Evolutionary conservation across 2,329 filamentous ascomycete species (phyloP).

Genomic region (Neofusicoccum sp.): DNA sequence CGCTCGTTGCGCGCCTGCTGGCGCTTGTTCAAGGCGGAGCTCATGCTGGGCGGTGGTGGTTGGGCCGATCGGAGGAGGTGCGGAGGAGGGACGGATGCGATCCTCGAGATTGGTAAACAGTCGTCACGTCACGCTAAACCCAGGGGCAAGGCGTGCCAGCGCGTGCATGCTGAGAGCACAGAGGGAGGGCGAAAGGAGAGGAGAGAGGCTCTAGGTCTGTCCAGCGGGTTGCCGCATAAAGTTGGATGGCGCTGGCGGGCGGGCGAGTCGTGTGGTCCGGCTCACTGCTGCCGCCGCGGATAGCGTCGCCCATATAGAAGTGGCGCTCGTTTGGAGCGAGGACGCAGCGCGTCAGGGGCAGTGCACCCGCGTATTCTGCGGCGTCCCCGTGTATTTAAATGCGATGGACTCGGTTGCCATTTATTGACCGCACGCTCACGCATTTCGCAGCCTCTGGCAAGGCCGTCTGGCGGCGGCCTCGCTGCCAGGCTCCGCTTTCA

Average conservation of each 20-base stretch:
- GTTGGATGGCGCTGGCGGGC: slow-evolving; percentile 11
- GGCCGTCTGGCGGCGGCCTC: neutral
- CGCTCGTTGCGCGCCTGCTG: slow-evolving; percentile 98
- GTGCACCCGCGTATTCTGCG: slow-evolving; percentile 13
- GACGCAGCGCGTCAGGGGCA: slow-evolving; percentile 22
- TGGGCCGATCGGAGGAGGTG: slow-evolving; percentile 15
- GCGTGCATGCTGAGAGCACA: slow-evolving; percentile 19
- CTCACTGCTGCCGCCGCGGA: slow-evolving; percentile 13
- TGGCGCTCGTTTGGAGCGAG: slow-evolving; percentile 19
- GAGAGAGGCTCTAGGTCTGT: neutral
- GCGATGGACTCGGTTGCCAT: slow-evolving; percentile 5
- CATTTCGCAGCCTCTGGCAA: neutral
- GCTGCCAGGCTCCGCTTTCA: neutral
- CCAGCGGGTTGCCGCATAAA: slow-evolving; percentile 12
- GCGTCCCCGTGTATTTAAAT: slow-evolving; percentile 18
- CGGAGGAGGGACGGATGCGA: slow-evolving; percentile 19
- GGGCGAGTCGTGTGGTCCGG: slow-evolving; percentile 16
- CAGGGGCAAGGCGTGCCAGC: slow-evolving; percentile 20
- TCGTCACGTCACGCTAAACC: slow-evolving; percentile 17
- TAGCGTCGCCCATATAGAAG: slow-evolving; percentile 11
- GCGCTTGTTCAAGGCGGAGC: slow-evolving; percentile 82
- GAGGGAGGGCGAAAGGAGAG: neutral
- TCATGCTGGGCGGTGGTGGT: slow-evolving; percentile 54
- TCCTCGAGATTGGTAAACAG: slow-evolving; percentile 20
- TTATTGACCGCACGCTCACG: slow-evolving; percentile 2